Base-by-base conservation (phyloP, 2,329 filamentous ascomycete genomes). In the Fusarium clavum region DNA sequence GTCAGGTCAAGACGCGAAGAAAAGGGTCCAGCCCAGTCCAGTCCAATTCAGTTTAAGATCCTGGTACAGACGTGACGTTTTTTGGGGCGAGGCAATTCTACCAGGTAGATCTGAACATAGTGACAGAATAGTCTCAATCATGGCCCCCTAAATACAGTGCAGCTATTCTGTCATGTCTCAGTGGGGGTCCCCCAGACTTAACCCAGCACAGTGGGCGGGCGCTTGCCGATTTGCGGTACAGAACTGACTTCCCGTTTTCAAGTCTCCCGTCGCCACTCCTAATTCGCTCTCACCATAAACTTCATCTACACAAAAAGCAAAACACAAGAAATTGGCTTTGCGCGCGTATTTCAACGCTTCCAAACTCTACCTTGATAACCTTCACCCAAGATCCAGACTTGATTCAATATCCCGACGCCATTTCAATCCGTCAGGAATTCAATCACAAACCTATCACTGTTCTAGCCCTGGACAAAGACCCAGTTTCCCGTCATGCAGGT, bases 121-220 rank as follows among this genome's bases (percentile, higher is more conserved):
- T 25, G 46, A 43, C 32, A 29, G 24, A 64, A 65, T 59, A 59
- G 32, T 5, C 24, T 25, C 6, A 5, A 25, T 6, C 6, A 7
- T 8, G 6, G 2, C 2, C 24, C 24, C 6, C 24, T 8, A 25
- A 8, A 25, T 25, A 25, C 6, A 25, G 24, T 25, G 8, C 0
- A 8, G 16, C 69, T 71, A 69, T 71, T 59, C 12, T 59, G 49
- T 57, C 46, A 18, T 8, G 18, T 2, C 0, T 9, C 11, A 46
- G 70, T 71, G 67, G 70, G 70, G 70, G 55, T 68, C 57, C 48
- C 65, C 66, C 65, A 51, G 61, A 60, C 71, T 58, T 63, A 49
- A 22, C 61, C 65, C 52, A 60, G 45, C 52, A 55, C 34, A 63
- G 61, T 60, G 64, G 67, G 43, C 69, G 64, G 71, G 41, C 71